Evolutionary conservation across 345 rosid genomes (phyloP).

Genomic region (Eucalyptus erythrocorys): DNA sequence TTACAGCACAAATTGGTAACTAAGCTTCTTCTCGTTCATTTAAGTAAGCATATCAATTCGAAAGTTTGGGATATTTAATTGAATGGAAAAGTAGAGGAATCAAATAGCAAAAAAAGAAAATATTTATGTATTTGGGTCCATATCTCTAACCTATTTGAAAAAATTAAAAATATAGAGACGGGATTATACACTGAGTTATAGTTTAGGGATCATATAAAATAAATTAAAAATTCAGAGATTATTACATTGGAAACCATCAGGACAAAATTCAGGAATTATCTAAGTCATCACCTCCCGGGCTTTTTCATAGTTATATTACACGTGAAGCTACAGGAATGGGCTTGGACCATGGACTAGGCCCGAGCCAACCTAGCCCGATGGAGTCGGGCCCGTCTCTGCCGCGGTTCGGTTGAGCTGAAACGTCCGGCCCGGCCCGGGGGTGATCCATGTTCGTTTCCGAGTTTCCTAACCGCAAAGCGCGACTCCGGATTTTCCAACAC

Average conservation of each 20-base stretch:
- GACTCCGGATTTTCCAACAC: neutral
- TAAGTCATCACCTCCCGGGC: too few relatives aligned
- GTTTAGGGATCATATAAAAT: too few relatives aligned
- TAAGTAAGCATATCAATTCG: neutral
- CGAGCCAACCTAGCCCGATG: neutral
- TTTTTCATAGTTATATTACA: too few relatives aligned
- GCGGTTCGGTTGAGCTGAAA: neutral
- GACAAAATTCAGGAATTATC: too few relatives aligned
- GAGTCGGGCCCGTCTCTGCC: neutral
- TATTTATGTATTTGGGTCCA: rapidly evolving
- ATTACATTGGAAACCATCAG: too few relatives aligned
- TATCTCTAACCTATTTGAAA: too few relatives aligned
- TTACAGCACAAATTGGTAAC: neutral
- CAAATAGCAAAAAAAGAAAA: too few relatives aligned
- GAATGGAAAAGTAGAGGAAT: neutral
- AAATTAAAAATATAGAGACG: too few relatives aligned
- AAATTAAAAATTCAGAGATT: too few relatives aligned
- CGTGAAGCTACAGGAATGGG: neutral
- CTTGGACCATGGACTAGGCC: neutral
- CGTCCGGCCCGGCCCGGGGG: neutral
- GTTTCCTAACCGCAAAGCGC: too few relatives aligned
- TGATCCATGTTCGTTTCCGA: neutral
- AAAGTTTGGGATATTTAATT: too few relatives aligned
- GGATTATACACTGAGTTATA: too few relatives aligned
- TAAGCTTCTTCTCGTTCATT: neutral